Conservation (phyloP, 179 eudicot genomes). For the Patellifolia procumbens region DNA sequence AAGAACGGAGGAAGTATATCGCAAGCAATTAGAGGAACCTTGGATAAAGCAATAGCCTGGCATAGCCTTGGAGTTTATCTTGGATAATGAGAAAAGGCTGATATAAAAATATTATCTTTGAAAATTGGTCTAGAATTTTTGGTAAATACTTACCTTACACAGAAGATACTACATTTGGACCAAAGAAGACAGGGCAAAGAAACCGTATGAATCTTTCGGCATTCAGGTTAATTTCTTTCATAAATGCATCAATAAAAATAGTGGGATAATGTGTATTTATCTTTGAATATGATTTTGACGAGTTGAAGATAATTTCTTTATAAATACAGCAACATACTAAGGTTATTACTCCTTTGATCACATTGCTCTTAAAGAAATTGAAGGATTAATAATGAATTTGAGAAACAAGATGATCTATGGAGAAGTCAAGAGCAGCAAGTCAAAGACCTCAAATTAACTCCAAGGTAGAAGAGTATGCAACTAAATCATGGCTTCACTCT, state of each 20-base stretch:
- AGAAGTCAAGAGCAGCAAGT: constrained; percentile 52
- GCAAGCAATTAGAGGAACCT: too few species aligned
- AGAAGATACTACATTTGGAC: too few species aligned
- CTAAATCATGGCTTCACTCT: constrained; percentile 12
- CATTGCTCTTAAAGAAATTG: constrained; percentile 49
- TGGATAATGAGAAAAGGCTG: too few species aligned
- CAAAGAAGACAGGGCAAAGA: too few species aligned
- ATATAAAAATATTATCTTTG: too few species aligned
- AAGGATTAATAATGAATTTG: constrained; percentile 48
- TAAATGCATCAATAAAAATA: neutral
- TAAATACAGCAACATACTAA: constrained; percentile 70
- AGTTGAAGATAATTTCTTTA: constrained; percentile 13
- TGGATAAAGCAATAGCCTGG: too few species aligned
- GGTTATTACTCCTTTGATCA: constrained; percentile 57
- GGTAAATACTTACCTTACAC: too few species aligned
- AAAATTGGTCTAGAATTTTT: too few species aligned
- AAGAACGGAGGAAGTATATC: too few species aligned
- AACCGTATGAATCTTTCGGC: too few species aligned
- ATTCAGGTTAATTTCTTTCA: too few species aligned
- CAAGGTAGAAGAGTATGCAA: constrained; percentile 57
- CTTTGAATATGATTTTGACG: neutral
- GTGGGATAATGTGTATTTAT: neutral
- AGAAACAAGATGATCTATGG: constrained; percentile 44
- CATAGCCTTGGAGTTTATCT: too few species aligned
- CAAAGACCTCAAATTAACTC: constrained; percentile 50